Base-by-base conservation (phyloP, 495 filamentous ascomycete species). In the Polyplosphaeria fusca region DNA sequence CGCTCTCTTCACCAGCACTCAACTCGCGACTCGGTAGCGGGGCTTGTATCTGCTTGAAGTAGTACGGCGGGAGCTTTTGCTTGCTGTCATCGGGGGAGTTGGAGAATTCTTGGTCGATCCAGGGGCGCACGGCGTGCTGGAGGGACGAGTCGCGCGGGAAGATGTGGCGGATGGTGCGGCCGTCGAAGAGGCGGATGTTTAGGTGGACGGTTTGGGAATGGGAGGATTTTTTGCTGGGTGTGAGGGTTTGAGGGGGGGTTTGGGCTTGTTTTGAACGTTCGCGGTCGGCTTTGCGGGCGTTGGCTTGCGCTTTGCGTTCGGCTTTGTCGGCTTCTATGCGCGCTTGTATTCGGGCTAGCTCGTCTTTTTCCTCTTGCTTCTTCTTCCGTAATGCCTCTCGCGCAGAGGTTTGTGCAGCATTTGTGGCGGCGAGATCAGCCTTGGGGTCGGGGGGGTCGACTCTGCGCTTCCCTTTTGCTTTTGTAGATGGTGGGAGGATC, bases 161-260 rank as follows among this genome's bases (percentile, higher is more conserved):
- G 19, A 78, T 83, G 23, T 75, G 76, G 26, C 88, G 83, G 43
- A 96, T 80, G 13, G 82, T 89, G 26, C 81, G 82, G 12, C 92
- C 92, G 66, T 96, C 89, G 37, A 95, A 86, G 0, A 96, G 74
- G 1, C 92, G 83, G 37, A 96, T 81, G 63, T 93, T 91, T 4
- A 97, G 70, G 86, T 80, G 58, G 79, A 86, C 49, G 76, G 71
- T 26, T 35, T 60, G 39, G 5, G 42, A 44, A 30, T 50, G 58
- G 2, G 39, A 39, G 14, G 41, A 46, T 26, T 25, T 73, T 38
- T 35, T 30, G 46, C 49, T 64, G 22, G 49, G 35, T 26, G 56
- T 25, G 23, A 47, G 24, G 5, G 23, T 32, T 19, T 44, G 2
- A 5, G 42, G 19, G 5, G 47, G 16, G 4, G 41, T 38, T 2